Conservation (phyloP, 257 asterid species). For the Avicennia marina region DNA sequence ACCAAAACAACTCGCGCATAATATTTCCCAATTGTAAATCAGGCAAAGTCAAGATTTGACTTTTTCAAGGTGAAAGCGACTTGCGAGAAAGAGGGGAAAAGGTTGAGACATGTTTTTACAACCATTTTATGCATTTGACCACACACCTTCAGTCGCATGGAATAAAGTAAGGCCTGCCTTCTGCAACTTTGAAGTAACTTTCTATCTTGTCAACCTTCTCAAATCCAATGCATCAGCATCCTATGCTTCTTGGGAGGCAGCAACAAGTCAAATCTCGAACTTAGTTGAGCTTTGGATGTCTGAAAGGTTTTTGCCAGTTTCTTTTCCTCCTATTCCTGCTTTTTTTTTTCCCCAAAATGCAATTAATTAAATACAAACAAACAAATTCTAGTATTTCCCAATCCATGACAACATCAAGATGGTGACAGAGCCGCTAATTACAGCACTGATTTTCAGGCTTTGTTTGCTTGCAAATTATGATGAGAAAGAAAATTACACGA, state of each 20-base stretch:
- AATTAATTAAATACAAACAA: slow-evolving; percentile 14
- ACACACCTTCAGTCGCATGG: neutral
- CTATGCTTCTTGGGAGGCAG: slow-evolving; percentile 26
- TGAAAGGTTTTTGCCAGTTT: neutral
- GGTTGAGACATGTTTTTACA: neutral
- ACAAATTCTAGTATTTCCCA: slow-evolving; percentile 11
- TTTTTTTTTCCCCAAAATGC: neutral
- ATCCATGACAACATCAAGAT: slow-evolving; percentile 9
- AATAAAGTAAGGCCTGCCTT: neutral
- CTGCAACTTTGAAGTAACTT: slow-evolving; percentile 12
- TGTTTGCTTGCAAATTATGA: too few relatives aligned
- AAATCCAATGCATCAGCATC: slow-evolving; percentile 21
- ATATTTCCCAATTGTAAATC: too few relatives aligned
- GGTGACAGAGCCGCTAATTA: neutral
- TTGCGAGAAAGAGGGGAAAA: too few relatives aligned
- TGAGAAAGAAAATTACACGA: too few relatives aligned
- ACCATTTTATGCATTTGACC: neutral
- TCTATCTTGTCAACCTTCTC: slow-evolving; percentile 14
- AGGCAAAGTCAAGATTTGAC: too few relatives aligned
- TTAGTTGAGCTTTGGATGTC: slow-evolving; percentile 3
- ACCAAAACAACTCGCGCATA: too few relatives aligned
- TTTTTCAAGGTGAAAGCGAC: too few relatives aligned
- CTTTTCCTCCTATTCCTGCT: too few relatives aligned
- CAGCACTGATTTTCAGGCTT: slow-evolving; percentile 10
- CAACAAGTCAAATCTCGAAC: slow-evolving; percentile 14